These are phyloP conservation scores for Saccharomyces paradoxus DNA, from an alignment of 805 yeast species.

Conservation along the genomic window DNA sequence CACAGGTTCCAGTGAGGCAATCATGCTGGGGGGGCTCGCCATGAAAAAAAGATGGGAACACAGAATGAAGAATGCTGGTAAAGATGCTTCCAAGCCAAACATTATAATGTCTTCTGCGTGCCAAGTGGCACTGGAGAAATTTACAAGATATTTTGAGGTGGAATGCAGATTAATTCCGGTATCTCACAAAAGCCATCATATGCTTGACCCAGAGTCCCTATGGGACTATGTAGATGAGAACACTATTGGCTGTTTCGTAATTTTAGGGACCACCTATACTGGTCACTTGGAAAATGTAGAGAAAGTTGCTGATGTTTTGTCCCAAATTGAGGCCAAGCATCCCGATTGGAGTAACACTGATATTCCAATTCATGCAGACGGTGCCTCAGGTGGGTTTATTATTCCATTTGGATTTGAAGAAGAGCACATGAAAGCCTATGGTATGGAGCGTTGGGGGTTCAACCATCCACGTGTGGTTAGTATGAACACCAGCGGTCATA, in stretches of 20 bases:
- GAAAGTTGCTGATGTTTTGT: constrained; percentile 53
- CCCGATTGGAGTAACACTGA: constrained; percentile 34
- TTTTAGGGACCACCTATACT: constrained; percentile 85
- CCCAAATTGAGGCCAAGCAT: constrained; percentile 43
- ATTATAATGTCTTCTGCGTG: constrained; percentile 88
- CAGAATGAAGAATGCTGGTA: constrained; percentile 50
- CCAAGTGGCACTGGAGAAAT: constrained; percentile 90
- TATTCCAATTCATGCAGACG: constrained; percentile 87
- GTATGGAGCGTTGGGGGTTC: constrained; percentile 61
- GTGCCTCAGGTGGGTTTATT: constrained; percentile 83
- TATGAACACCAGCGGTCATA: constrained; percentile 88
- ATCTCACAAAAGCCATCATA: constrained; percentile 48
- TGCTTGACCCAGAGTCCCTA: constrained; percentile 54
- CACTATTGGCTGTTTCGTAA: constrained; percentile 85
- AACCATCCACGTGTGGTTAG: constrained; percentile 66
- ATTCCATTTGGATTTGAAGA: constrained; percentile 80
- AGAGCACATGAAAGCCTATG: constrained; percentile 31
- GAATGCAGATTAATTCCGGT: constrained; percentile 73
- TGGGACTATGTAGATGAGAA: constrained; percentile 72
- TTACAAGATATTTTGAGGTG: constrained; percentile 89
- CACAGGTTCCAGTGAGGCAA: constrained; percentile 90
- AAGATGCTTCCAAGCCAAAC: constrained; percentile 60
- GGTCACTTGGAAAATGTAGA: constrained; percentile 82
- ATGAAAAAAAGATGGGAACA: constrained; percentile 86
- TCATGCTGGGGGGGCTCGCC: constrained; percentile 88